Base-by-base conservation (phyloP, 1,284 basidiomycete genomes). In the Cutaneotrichosporon sp. region DNA sequence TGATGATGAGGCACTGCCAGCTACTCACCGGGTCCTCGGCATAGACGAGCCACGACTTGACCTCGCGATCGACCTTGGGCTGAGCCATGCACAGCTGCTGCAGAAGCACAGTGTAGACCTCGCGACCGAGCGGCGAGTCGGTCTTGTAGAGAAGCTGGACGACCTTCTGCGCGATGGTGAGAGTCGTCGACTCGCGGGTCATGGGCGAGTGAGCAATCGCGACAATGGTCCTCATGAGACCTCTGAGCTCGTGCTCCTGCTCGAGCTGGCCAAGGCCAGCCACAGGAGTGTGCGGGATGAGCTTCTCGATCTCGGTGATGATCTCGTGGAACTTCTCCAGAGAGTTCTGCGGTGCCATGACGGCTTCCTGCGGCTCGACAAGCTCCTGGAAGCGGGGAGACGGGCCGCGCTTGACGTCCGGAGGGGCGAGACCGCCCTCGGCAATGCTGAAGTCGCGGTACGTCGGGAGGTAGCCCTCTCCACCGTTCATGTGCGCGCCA, bases 11-110 rank as follows among this genome's bases (percentile, higher is more conserved):
- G 29, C 29, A 4, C 12, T 16, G 9, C 3, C 16, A n/a, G 5
- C 5, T 26, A 26, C 44, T 46, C 22, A 46, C 44, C 86, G 91
- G 89, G 73, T 98, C 96, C 71, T 98, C 93, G 14, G 94, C 90
- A 69, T 93, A 97, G 45, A 97, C 78, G 47, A 99, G 79, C 96
- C 96, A 99, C 12, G 88, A 90, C 52, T 93, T 88, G 9, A 94
- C 96, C 76, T 99, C 96, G 75, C 91, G 91, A 19, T 88, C 90
- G 39, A 97, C 93, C 65, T 96, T 91, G 63, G 88, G 84, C 59
- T 90, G 94, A 25, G 85, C 78, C 59, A 86, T 84, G 75, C 96
- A 98, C 20, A 99, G 79, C 58, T 89, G 85, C 61, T 94, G 88
- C 20, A 98, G 79, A 44, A 98, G 77, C 32, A 85, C 82, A 29